Conservation (phyloP, 345 rosid species). For the Abelmoschus esculentus region DNA sequence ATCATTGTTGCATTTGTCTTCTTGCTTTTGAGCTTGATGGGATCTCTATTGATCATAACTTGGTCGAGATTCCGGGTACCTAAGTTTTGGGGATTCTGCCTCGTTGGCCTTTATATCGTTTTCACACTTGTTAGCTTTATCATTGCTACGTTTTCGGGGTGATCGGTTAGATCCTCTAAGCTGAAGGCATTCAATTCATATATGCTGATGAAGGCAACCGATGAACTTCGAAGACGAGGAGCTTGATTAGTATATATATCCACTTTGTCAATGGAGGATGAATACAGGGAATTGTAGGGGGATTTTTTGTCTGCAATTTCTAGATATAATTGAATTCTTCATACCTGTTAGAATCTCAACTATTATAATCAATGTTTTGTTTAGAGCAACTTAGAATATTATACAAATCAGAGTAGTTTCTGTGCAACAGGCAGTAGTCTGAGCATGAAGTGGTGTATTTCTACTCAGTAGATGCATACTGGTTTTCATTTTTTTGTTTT, state of each 20-base stretch:
- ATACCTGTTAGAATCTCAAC: background rate
- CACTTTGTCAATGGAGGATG: background rate
- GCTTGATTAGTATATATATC: too few species aligned
- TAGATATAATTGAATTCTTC: slow-evolving; percentile 1
- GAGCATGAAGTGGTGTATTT: background rate
- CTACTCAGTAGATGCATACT: background rate
- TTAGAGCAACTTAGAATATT: background rate
- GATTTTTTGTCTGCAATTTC: slow-evolving; percentile 20
- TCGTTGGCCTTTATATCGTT: slow-evolving; percentile 68
- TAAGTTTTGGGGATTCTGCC: slow-evolving; percentile 88
- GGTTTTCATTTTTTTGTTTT: background rate
- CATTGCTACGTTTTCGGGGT: slow-evolving; percentile 53
- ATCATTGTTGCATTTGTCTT: slow-evolving; percentile 83
- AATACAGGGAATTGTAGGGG: slow-evolving; percentile 11
- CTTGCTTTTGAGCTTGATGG: slow-evolving; percentile 85
- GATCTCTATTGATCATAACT: slow-evolving; percentile 78
- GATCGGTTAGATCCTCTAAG: slow-evolving; percentile 15
- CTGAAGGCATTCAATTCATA: slow-evolving; percentile 4
- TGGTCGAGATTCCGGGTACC: slow-evolving; percentile 96
- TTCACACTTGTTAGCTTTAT: slow-evolving; percentile 62
- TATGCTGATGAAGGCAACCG: background rate
- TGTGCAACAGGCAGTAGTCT: background rate
- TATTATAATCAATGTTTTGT: background rate
- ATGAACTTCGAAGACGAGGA: too few species aligned
- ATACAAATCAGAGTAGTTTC: background rate